Conservation (phyloP, 495 filamentous ascomycete species). For the Penicillium alfredii region DNA sequence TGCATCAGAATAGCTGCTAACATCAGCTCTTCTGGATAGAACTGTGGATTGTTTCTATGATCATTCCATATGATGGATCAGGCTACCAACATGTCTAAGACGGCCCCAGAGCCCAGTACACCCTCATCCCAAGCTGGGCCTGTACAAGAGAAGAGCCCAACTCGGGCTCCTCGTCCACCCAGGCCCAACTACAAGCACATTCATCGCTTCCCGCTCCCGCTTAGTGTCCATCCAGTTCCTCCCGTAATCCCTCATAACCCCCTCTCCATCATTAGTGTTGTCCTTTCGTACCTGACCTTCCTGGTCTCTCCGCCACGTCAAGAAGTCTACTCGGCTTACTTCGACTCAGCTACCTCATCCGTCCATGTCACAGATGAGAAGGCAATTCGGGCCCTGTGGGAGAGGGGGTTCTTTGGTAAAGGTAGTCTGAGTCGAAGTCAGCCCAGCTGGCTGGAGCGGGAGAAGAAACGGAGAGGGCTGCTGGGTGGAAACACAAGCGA, state of each 20-base stretch:
- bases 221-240: slow-evolving; percentile 75
- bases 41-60: slow-evolving; percentile 11
- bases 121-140: slow-evolving; percentile 9
- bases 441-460: slow-evolving; percentile 82
- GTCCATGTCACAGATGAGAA: slow-evolving; percentile 75
- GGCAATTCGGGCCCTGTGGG: slow-evolving; percentile 78
- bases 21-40: slow-evolving; percentile 9
- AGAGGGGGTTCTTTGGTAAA: slow-evolving; percentile 94
- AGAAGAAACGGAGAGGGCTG: slow-evolving; percentile 63
- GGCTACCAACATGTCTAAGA: slow-evolving; percentile 11
- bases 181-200: slow-evolving; percentile 63
- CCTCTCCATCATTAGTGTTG: slow-evolving; percentile 73
- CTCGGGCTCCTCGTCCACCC: slow-evolving; percentile 41
- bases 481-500: slow-evolving; percentile 63
- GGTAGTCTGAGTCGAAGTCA: slow-evolving; percentile 89
- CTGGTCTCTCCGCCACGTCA: slow-evolving; percentile 63
- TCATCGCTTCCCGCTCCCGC: slow-evolving; percentile 73
- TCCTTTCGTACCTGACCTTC: slow-evolving; percentile 68
- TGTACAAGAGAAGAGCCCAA: not conserved
- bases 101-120: slow-evolving; percentile 7
- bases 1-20: slow-evolving; percentile 19
- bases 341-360: slow-evolving; percentile 71
- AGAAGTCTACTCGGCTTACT: slow-evolving; percentile 66
- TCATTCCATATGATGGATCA: slow-evolving; percentile 13
- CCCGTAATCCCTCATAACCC: slow-evolving; percentile 89